Evolutionary conservation across 106 monocot genomes (phyloP).

Genomic region (Alisma plantagoaquatica): DNA sequence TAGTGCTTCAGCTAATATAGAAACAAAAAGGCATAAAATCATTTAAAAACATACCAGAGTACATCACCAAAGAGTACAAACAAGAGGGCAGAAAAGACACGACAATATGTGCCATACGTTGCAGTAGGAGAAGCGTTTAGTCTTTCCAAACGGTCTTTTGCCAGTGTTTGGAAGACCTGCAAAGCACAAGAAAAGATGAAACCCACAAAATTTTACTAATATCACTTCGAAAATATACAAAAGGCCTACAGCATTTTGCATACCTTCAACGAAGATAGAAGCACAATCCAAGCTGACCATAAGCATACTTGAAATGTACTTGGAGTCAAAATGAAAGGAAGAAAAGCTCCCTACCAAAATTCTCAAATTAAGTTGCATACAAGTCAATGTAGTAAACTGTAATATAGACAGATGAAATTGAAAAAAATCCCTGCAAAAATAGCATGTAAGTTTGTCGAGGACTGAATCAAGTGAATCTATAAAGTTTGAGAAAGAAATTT

Average conservation of each 20-base stretch:
- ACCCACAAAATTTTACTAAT: conserved; percentile 1
- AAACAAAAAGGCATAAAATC: too few relatives aligned
- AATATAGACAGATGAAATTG: too few relatives aligned
- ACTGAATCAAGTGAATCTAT: too few relatives aligned
- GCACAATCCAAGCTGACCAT: conserved; percentile 77
- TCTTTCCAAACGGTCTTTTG: conserved; percentile 85
- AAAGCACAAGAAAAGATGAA: conserved; percentile 3
- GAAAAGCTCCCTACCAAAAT: conserved; percentile 93
- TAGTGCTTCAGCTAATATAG: too few relatives aligned
- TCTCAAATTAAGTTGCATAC: too few relatives aligned
- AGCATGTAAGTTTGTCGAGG: too few relatives aligned
- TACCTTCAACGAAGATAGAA: conserved; percentile 88
- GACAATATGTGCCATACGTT: conserved; percentile 67
- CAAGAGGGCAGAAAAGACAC: conserved; percentile 80
- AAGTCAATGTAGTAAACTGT: too few relatives aligned
- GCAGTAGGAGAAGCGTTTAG: conserved; percentile 88
- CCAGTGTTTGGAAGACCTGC: conserved; percentile 91
- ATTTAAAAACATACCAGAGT: conserved; percentile 88
- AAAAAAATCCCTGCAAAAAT: too few relatives aligned
- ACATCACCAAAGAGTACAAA: conserved; percentile 69
- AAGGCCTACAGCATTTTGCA: neutral
- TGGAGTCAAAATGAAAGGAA: conserved; percentile 83
- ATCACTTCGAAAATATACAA: neutral
- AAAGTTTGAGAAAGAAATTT: too few relatives aligned
- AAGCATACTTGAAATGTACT: conserved; percentile 50